Percentiles rank a stretch among this genome's conserved stretches.
These are phyloP conservation scores for Vanrija humicola DNA, from an alignment of 1,284 basidiomycete genomes.

Conservation along the genomic window DNA sequence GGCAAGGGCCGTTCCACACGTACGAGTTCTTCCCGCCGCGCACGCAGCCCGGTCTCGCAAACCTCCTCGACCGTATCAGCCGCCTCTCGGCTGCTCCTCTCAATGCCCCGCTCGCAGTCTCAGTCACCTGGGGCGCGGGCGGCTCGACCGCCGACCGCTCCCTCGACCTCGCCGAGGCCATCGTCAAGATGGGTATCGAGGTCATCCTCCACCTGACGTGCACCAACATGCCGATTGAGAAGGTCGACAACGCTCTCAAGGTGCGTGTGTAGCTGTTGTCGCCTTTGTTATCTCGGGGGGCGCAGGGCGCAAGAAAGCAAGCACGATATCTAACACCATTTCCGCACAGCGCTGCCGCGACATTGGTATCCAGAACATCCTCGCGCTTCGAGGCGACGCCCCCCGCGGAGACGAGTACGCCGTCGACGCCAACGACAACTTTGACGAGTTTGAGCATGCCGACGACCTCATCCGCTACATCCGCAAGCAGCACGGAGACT, in stretches of 20 bases:
- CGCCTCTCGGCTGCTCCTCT: constrained; percentile 59
- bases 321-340: background rate
- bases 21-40: constrained; percentile 96
- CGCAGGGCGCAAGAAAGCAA: background rate
- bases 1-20: constrained; percentile 64
- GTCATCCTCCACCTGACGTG: constrained; percentile 94
- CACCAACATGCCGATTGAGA: constrained; percentile 89
- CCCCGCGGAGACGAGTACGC: constrained; percentile 91
- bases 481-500: constrained; percentile 72
- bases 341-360: constrained; percentile 65
- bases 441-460: constrained; percentile 83
- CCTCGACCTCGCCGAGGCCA: constrained; percentile 75
- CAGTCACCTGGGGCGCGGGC: constrained; percentile 96
- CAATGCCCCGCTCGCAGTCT: constrained; percentile 66
- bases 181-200: constrained; percentile 54
- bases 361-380: constrained; percentile 80
- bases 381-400: constrained; percentile 91
- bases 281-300: background rate
- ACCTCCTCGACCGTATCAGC: constrained; percentile 73
- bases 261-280: constrained; percentile 51
- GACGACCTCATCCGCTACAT: constrained; percentile 90
- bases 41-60: constrained; percentile 86
- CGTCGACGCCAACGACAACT: constrained; percentile 57
- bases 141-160: constrained; percentile 84
- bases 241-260: constrained; percentile 76